A percentile compares a stretch with the other conserved stretches of the same genome.
Evolutionary conservation across 1,284 basidiomycete species (phyloP).

Genomic region (Ceratobasidium papillatum): DNA sequence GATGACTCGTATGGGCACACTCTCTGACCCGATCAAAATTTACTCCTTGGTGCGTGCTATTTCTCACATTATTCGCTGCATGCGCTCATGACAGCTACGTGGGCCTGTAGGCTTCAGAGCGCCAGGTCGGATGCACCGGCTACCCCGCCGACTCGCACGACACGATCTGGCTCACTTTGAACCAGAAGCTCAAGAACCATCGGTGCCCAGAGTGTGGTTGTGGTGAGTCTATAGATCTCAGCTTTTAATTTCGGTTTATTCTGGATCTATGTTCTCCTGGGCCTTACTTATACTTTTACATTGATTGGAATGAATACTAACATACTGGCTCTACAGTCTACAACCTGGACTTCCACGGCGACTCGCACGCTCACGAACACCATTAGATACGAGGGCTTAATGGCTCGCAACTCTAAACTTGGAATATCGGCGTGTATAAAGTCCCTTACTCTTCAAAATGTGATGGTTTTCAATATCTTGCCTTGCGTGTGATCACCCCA

Average conservation of each 20-base stretch:
- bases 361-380: slow-evolving; percentile 47
- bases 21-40: slow-evolving; percentile 87
- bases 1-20: slow-evolving; percentile 87
- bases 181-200: slow-evolving; percentile 67
- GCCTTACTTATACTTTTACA: neutral
- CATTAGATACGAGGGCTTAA: slow-evolving; percentile 40
- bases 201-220: slow-evolving; percentile 94
- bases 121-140: slow-evolving; percentile 91
- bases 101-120: slow-evolving; percentile 69
- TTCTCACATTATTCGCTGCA: slow-evolving; percentile 41
- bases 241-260: neutral
- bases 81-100: slow-evolving; percentile 6
- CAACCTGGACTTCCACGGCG: slow-evolving; percentile 49
- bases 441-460: slow-evolving; percentile 22
- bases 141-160: slow-evolving; percentile 92
- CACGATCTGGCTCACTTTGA: slow-evolving; percentile 81
- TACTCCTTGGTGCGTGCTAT: slow-evolving; percentile 76
- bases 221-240: slow-evolving; percentile 59
- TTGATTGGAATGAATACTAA: neutral
- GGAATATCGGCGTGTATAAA: slow-evolving; percentile 17
- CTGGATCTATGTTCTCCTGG: too few relatives aligned
- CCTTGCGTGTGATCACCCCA: slow-evolving; percentile 16
- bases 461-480: slow-evolving; percentile 11
- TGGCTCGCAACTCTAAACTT: neutral
- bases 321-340: slow-evolving; percentile 44